These are phyloP conservation scores for Hordeum marinum DNA, from an alignment of 176 grass and related monocot species.

Conservation along the genomic window DNA sequence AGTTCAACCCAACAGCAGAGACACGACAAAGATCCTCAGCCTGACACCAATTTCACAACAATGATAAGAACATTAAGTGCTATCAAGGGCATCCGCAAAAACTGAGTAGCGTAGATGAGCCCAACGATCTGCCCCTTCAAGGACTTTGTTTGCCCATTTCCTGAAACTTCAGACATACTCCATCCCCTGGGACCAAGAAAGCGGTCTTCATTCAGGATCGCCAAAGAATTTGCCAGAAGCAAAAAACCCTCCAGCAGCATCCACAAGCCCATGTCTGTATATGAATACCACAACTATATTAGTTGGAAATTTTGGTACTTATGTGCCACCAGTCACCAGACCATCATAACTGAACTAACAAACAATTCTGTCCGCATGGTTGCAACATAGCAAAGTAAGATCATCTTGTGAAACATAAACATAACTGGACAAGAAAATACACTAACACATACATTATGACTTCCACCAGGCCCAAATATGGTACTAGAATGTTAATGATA, in stretches of 20 bases:
- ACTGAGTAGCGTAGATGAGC: slow-evolving; percentile 71
- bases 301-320: not conserved
- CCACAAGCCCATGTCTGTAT: slow-evolving; percentile 71
- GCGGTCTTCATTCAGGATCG: slow-evolving; percentile 76
- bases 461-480: not conserved
- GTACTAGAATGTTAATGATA: not conserved
- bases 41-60: slow-evolving; percentile 70
- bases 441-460: not conserved
- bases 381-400: not conserved
- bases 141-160: slow-evolving; percentile 57
- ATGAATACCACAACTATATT: slow-evolving; percentile 1
- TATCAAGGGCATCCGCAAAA: slow-evolving; percentile 75
- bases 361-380: not conserved
- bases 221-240: slow-evolving; percentile 71
- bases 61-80: slow-evolving; percentile 71
- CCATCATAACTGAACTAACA: not conserved
- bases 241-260: slow-evolving; percentile 62
- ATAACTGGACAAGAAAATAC: not conserved
- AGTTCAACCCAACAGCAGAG: not conserved
- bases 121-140: slow-evolving; percentile 76
- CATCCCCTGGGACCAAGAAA: slow-evolving; percentile 71
- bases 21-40: slow-evolving; percentile 30
- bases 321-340: not conserved
- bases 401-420: not conserved
- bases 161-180: slow-evolving; percentile 83